Evolutionary conservation across 306 rosid species (phyloP).

Genomic region (Aeschynomene evenia): DNA sequence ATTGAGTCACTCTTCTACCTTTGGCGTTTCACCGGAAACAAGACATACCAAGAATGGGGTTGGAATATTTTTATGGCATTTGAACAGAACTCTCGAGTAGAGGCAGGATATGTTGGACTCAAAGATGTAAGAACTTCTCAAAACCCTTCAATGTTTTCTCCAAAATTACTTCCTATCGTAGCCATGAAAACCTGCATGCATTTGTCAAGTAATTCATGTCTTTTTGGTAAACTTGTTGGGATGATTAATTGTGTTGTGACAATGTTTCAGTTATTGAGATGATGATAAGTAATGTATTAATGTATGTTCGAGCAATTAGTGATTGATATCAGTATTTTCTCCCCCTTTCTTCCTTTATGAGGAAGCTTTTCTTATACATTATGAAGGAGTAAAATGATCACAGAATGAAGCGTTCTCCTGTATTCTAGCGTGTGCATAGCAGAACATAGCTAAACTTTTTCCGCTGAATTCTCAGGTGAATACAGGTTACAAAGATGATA

Average conservation of each 20-base stretch:
- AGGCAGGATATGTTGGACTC: conserved; percentile 90
- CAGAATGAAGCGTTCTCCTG: neutral
- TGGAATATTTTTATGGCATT: conserved; percentile 97
- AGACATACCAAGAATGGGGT: conserved; percentile 98
- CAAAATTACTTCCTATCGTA: conserved; percentile 21
- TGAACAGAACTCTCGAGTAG: conserved; percentile 82
- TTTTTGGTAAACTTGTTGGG: neutral
- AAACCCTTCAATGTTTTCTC: conserved; percentile 17
- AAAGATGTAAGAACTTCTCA: conserved; percentile 70
- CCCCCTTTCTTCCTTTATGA: neutral
- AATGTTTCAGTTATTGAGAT: neutral
- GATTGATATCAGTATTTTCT: neutral
- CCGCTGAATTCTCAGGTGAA: conserved; percentile 42
- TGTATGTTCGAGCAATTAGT: neutral
- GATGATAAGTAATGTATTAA: conserved; percentile 1
- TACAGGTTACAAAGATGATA: conserved; percentile 46
- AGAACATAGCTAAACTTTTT: conserved; percentile 21
- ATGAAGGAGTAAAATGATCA: neutral
- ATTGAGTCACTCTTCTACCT: conserved; percentile 92
- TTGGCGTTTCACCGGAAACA: conserved; percentile 89
- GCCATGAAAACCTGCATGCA: conserved; percentile 18
- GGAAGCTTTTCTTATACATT: conserved; percentile 14
- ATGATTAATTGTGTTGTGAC: neutral
- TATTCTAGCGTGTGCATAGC: conserved; percentile 17
- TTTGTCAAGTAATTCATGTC: conserved; percentile 4